Base-by-base conservation (phyloP, 371 early-diverging fungal genomes). In the Phascolomyces articulosus region DNA sequence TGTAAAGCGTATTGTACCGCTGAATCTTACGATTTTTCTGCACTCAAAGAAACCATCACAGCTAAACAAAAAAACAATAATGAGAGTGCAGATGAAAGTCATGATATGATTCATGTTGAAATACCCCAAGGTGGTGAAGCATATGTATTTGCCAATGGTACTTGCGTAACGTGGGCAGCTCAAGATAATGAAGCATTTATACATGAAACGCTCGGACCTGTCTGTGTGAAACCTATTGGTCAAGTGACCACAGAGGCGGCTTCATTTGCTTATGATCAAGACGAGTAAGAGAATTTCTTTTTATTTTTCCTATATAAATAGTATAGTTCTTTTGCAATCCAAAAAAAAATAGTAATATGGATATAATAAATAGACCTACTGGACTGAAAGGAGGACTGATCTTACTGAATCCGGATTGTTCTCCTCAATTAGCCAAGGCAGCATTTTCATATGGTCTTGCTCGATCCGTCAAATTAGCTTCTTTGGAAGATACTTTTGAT, bases 391-490 rank as follows among this genome's bases (percentile, higher is more conserved):
- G 74, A 1, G 64, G 69, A 41, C 41, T 70, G 15, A 67, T 74
- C 29, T 26, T 77, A 20, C 24, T 77, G 2, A 74, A 77, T 27
- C 77, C 77, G 26, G 26, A 65, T 1, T 66, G 64, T 13, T 64
- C 69, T 8, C 68, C 72, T 26, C 27, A 65, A 24, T 53, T 72
- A 49, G 66, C 77, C 6, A 73, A 74, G 38, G 26, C 65, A 11
- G 68, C 77, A 23, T 71, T 77, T 26, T 77, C 77, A 3, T 66
- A 74, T 40, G 74, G 74, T 21, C 47, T 77, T 20, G 77, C 74
- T 0, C 59, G 72, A n/a, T 69, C 70, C 0, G 70, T 70, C 4
- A 73, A 70, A 31, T n/a, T 77, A 26, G 53, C 41, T 11, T 69
- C 58, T 20, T 40, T 74, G 2, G 77, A 77, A 23, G 18, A 27